Conservation (phyloP, 768 basidiomycete genomes). For the Hydnomerulius pinastri region DNA sequence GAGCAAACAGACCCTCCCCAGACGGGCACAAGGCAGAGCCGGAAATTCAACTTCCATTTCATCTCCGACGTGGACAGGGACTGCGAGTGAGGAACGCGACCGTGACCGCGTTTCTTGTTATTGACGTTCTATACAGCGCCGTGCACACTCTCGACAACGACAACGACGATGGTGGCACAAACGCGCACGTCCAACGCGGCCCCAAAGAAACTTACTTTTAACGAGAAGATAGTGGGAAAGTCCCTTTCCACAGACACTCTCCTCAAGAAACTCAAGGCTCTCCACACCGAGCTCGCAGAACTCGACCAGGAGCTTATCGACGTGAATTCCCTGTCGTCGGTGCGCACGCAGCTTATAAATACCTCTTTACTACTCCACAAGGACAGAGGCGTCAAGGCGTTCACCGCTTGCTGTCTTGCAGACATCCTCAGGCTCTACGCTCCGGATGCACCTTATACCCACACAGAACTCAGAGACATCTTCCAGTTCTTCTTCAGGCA, state of each 20-base stretch:
- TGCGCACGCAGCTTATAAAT: constrained; percentile 79
- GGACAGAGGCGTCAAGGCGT: constrained; percentile 95
- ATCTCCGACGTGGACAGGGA: too few relatives aligned
- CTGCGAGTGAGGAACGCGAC: too few relatives aligned
- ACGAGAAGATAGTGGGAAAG: constrained; percentile 79
- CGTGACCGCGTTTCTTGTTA: too few relatives aligned
- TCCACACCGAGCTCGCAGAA: constrained; percentile 75
- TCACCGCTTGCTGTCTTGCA: constrained; percentile 90
- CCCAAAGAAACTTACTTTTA: constrained; percentile 69
- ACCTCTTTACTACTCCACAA: constrained; percentile 87
- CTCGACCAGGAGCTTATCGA: constrained; percentile 91
- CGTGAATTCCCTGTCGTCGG: constrained; percentile 62
- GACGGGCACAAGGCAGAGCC: too few relatives aligned
- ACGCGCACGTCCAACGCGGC: constrained; percentile 60
- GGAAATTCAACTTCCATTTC: too few relatives aligned
- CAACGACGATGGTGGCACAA: constrained; percentile 66
- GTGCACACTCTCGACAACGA: constrained; percentile 6
- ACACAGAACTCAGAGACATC: constrained; percentile 87
- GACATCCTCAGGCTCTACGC: constrained; percentile 93
- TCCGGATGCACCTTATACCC: constrained; percentile 95
- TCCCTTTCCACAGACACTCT: constrained; percentile 78
- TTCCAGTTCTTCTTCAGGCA: constrained; percentile 96
- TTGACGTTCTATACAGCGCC: too few relatives aligned
- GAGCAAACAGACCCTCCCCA: too few relatives aligned
- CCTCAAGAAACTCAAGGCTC: constrained; percentile 80